Evolutionary conservation across 257 asterid species (phyloP).

Genomic region (Lantana camara): DNA sequence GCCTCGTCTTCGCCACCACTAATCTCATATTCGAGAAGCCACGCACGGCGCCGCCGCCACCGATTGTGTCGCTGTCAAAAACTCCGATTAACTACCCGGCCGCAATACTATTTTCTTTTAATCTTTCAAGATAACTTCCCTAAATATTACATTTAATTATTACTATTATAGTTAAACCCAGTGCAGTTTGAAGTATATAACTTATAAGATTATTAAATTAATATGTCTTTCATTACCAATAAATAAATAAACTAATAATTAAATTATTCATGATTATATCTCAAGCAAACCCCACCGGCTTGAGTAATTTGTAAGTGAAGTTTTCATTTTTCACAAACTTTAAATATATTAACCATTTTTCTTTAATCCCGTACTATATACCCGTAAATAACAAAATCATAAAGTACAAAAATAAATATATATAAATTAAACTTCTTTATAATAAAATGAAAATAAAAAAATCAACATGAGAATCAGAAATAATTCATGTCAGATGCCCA

Average conservation of each 20-base stretch:
- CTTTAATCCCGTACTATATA: too few relatives aligned
- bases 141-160: too few relatives aligned
- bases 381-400: not conserved
- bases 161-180: too few relatives aligned
- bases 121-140: not conserved
- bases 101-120: too few relatives aligned
- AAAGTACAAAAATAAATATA: not conserved
- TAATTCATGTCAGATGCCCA: conserved; percentile 28
- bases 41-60: conserved; percentile 34
- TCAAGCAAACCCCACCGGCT: not conserved
- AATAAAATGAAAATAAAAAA: conserved; percentile 10
- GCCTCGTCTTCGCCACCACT: too few relatives aligned
- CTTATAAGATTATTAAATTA: too few relatives aligned
- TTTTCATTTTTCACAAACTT: too few relatives aligned
- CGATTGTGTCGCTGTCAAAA: conserved; percentile 18
- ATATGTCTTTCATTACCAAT: too few relatives aligned
- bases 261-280: not conserved
- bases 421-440: conserved; percentile 7
- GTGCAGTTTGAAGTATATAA: too few relatives aligned
- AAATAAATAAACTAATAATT: too few relatives aligned
- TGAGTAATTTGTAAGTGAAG: not conserved
- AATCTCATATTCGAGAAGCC: conserved; percentile 6
- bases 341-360: too few relatives aligned
- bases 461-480: conserved; percentile 11
- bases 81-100: conserved; percentile 21